phyloP scores from a whole-genome alignment of 2,329 filamentous ascomycete genomes.

The Proliferodiscus dingleyae region DNA sequence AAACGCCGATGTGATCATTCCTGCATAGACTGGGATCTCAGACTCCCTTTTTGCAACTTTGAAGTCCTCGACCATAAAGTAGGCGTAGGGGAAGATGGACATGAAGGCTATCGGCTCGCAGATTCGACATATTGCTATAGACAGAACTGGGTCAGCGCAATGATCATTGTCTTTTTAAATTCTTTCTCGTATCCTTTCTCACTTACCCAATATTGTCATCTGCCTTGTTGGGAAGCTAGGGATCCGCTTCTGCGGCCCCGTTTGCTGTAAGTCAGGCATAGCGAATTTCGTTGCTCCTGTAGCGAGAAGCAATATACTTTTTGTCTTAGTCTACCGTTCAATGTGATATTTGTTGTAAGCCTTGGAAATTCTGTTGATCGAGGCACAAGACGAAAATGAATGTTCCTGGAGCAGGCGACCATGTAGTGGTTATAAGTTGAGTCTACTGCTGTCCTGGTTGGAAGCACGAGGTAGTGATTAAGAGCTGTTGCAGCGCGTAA shows the following conservation, averaged over 20 bases:
- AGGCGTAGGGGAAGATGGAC: conserved; percentile 98
- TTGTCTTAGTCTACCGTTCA: not conserved
- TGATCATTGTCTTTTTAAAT: not conserved
- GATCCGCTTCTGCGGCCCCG: conserved; percentile 30
- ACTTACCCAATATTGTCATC: conserved; percentile 50
- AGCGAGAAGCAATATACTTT: not conserved
- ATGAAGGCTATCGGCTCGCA: conserved; percentile 99
- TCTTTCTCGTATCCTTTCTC: conserved; percentile 1
- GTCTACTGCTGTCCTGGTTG: not conserved
- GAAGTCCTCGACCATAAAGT: conserved; percentile 95
- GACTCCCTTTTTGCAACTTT: conserved; percentile 72
- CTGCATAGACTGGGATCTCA: conserved; percentile 85
- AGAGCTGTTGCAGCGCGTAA: conserved; percentile 1
- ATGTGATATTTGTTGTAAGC: conserved; percentile 2
- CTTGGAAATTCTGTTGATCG: not conserved
- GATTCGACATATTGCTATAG: conserved; percentile 80
- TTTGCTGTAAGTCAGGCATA: conserved; percentile 22
- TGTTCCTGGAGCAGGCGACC: conserved; percentile 14
- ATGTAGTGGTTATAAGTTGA: conserved; percentile 16
- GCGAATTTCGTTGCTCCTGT: conserved; percentile 10
- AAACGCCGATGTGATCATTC: conserved; percentile 94
- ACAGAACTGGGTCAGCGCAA: conserved; percentile 1
- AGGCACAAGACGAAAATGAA: not conserved
- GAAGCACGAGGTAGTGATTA: not conserved
- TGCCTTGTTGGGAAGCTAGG: conserved; percentile 40